phyloP scores from a whole-genome alignment of 805 yeast genomes.

The Ogataea populi-albae region DNA sequence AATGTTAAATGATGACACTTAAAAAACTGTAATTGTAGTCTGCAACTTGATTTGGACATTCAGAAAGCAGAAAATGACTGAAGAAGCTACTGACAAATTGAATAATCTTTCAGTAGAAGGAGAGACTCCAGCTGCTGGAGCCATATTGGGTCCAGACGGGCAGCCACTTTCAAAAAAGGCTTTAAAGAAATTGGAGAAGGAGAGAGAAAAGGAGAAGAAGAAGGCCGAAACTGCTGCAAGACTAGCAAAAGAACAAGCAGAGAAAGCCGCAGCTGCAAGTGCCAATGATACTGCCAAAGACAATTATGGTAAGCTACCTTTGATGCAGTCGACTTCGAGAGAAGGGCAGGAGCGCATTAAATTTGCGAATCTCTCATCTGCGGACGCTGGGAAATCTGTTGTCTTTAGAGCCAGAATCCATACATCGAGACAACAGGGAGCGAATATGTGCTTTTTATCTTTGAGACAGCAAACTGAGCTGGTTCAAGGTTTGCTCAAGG shows the following conservation, averaged over 20 bases:
- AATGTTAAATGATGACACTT: too few species aligned
- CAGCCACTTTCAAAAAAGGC: constrained; percentile 92
- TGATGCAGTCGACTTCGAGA: constrained; percentile 71
- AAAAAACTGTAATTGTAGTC: too few species aligned
- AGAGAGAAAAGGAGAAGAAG: constrained; percentile 86
- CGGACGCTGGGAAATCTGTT: constrained; percentile 71
- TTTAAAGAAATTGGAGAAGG: constrained; percentile 89
- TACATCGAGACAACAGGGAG: constrained; percentile 92
- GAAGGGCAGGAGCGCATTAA: constrained; percentile 63
- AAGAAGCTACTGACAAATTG: constrained; percentile 29
- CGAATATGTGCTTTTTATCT: constrained; percentile 85
- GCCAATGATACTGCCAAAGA: constrained; percentile 85
- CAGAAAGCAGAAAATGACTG: constrained; percentile 31
- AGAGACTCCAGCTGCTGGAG: constrained; percentile 15
- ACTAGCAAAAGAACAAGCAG: constrained; percentile 82
- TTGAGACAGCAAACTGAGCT: constrained; percentile 85
- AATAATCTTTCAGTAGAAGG: constrained; percentile 23
- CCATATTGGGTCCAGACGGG: constrained; percentile 55
- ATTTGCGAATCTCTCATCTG: constrained; percentile 54
- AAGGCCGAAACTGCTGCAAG: constrained; percentile 91
- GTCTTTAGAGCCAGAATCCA: constrained; percentile 93
- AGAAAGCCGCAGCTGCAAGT: constrained; percentile 59
- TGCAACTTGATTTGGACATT: too few species aligned
- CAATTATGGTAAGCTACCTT: constrained; percentile 85
- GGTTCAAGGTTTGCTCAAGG: constrained; percentile 82